Evolutionary conservation across 106 monocot genomes (phyloP).

Genomic region (Acanthochlamys bracteata): DNA sequence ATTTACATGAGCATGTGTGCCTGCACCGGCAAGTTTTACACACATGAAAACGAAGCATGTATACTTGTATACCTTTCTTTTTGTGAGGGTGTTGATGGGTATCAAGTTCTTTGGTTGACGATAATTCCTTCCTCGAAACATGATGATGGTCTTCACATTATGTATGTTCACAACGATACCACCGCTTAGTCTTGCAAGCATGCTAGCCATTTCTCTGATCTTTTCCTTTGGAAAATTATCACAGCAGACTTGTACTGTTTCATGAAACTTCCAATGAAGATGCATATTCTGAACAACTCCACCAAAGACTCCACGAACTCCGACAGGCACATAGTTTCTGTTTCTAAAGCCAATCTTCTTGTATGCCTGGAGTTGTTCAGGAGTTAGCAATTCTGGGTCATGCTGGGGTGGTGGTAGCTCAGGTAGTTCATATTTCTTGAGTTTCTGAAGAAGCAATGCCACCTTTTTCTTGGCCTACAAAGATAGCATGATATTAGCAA

Average conservation of each 20-base stretch:
- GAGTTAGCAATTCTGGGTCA: slow-evolving; percentile 87
- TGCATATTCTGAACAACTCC: slow-evolving; percentile 99
- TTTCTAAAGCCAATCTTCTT: slow-evolving; percentile 95
- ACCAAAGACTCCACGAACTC: slow-evolving; percentile 95
- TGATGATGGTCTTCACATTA: slow-evolving; percentile 94
- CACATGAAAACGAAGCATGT: too few relatives aligned
- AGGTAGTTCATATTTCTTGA: slow-evolving; percentile 98
- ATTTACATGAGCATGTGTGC: too few relatives aligned
- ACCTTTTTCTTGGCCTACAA: slow-evolving; percentile 98
- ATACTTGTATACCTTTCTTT: slow-evolving; percentile 69
- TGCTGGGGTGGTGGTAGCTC: slow-evolving; percentile 84
- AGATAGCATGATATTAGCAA: slow-evolving; percentile 4
- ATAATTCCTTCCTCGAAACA: slow-evolving; percentile 97
- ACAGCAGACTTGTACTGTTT: slow-evolving; percentile 95
- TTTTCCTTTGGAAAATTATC: slow-evolving; percentile 97
- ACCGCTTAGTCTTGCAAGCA: slow-evolving; percentile 94
- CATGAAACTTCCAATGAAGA: slow-evolving; percentile 98
- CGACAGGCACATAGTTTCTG: slow-evolving; percentile 90
- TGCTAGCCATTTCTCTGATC: slow-evolving; percentile 96
- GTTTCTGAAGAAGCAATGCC: slow-evolving; percentile 89
- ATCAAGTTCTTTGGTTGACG: slow-evolving; percentile 97
- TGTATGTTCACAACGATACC: slow-evolving; percentile 93
- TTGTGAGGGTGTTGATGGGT: slow-evolving; percentile 93
- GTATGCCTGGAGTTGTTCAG: slow-evolving; percentile 94
- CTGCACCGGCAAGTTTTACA: too few relatives aligned